These are phyloP conservation scores for Pseudopediastrum boryanum DNA, from an alignment of 139 green algal genomes.

Conservation along the genomic window DNA sequence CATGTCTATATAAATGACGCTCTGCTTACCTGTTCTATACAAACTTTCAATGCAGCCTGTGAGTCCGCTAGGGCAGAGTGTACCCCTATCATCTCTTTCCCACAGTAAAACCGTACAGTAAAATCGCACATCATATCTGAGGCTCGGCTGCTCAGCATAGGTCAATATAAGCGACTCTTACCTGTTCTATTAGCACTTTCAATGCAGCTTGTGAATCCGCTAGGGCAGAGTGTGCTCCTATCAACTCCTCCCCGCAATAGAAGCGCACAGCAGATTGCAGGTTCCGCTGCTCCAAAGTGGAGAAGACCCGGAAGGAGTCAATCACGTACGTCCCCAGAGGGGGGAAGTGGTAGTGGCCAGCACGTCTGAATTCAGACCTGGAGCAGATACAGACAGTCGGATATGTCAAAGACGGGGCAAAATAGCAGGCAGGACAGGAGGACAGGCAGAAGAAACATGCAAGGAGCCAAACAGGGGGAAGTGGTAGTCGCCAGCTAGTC, in stretches of 20 bases:
- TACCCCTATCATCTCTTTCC: not conserved
- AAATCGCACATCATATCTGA: not conserved
- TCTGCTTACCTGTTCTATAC: too few species aligned
- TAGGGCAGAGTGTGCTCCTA: constrained; percentile 26
- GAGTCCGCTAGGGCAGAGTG: not conserved
- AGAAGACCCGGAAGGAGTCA: constrained; percentile 37
- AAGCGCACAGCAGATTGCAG: constrained; percentile 11
- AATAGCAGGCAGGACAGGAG: too few species aligned
- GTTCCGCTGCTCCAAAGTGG: not conserved
- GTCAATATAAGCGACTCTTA: too few species aligned
- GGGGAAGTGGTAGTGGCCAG: constrained; percentile 12
- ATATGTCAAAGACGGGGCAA: too few species aligned
- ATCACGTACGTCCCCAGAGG: constrained; percentile 19
- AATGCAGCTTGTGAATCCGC: constrained; percentile 25
- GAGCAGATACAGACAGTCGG: too few species aligned
- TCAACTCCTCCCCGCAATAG: constrained; percentile 18
- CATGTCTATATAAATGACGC: not conserved
- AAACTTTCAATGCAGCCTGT: not conserved
- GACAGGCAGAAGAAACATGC: too few species aligned
- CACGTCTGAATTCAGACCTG: constrained; percentile 29
- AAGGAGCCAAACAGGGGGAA: too few species aligned
- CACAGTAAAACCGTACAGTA: not conserved
- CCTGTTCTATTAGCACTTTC: constrained; percentile 20
- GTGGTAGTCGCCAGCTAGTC: too few species aligned
- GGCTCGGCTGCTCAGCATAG: not conserved